phyloP scores from a whole-genome alignment of 1,139 yeast species.

The Magnusiomyces clavatus region DNA sequence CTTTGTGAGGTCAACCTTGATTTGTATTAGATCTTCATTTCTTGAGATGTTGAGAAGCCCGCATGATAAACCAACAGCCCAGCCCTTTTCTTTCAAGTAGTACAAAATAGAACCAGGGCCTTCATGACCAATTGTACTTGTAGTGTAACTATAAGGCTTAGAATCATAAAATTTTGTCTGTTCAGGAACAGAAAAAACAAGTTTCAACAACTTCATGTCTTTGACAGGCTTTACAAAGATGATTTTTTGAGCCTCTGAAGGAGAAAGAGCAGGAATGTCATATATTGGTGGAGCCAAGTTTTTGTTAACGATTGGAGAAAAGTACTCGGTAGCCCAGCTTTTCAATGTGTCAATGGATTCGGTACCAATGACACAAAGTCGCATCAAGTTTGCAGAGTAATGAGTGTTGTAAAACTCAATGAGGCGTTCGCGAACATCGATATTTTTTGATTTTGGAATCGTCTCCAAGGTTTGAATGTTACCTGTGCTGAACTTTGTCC shows the following conservation, averaged over 20 bases:
- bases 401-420: conserved; percentile 49
- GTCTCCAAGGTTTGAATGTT: conserved; percentile 54
- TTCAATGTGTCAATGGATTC: conserved; percentile 68
- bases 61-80: conserved; percentile 74
- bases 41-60: conserved; percentile 65
- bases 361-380: conserved; percentile 74
- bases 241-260: conserved; percentile 44
- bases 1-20: conserved; percentile 69
- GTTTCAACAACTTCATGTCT: conserved; percentile 60
- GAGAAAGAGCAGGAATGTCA: conserved; percentile 37
- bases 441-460: conserved; percentile 42
- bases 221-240: conserved; percentile 74
- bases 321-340: conserved; percentile 61
- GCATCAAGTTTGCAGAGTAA: conserved; percentile 78
- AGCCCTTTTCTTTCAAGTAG: conserved; percentile 59
- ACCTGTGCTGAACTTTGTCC: conserved; percentile 67
- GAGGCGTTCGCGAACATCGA: conserved; percentile 62
- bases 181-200: conserved; percentile 71
- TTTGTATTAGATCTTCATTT: conserved; percentile 57
- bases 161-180: conserved; percentile 55
- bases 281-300: conserved; percentile 46
- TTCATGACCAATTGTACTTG: conserved; percentile 89
- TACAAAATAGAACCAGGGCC: conserved; percentile 74
- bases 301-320: conserved; percentile 54
- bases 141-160: conserved; percentile 60